phyloP scores from a whole-genome alignment of 352 stramenopile genomes.

The Elongisporangium senticosum region DNA sequence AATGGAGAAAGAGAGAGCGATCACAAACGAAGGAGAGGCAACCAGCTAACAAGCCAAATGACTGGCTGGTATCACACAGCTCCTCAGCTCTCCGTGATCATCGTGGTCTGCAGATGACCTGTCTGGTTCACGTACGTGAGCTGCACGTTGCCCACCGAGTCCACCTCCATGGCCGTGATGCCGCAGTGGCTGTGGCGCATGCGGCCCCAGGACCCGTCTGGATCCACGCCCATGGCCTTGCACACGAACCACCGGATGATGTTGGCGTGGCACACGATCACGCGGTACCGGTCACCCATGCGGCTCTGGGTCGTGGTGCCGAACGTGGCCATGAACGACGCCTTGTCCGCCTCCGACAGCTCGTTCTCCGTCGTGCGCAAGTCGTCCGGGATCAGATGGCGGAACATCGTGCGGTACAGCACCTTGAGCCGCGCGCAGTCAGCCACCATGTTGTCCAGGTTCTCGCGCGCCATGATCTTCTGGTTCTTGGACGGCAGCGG shows the following conservation, averaged over 20 bases:
- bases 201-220: conserved; percentile 58
- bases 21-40: background rate
- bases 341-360: conserved; percentile 22
- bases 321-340: conserved; percentile 22
- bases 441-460: conserved; percentile 69
- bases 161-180: conserved; percentile 54
- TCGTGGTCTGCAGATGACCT: conserved; percentile 41
- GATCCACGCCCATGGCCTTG: conserved; percentile 54
- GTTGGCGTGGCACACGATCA: conserved; percentile 65
- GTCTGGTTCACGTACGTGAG: conserved; percentile 63
- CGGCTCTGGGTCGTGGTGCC: conserved; percentile 28
- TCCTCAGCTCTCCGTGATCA: conserved; percentile 51
- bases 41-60: background rate
- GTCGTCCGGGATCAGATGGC: conserved; percentile 59
- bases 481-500: conserved; percentile 57
- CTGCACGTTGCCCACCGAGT: conserved; percentile 67
- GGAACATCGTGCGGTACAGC: conserved; percentile 61
- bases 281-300: conserved; percentile 37
- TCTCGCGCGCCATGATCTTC: conserved; percentile 57
- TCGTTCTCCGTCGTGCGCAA: conserved; percentile 18
- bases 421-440: conserved; percentile 59
- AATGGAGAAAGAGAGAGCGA: background rate
- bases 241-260: conserved; percentile 73
- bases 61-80: background rate
- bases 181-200: conserved; percentile 72